Evolutionary conservation across 768 basidiomycete species (phyloP).

Genomic region (Panaeolus papilionaceus): DNA sequence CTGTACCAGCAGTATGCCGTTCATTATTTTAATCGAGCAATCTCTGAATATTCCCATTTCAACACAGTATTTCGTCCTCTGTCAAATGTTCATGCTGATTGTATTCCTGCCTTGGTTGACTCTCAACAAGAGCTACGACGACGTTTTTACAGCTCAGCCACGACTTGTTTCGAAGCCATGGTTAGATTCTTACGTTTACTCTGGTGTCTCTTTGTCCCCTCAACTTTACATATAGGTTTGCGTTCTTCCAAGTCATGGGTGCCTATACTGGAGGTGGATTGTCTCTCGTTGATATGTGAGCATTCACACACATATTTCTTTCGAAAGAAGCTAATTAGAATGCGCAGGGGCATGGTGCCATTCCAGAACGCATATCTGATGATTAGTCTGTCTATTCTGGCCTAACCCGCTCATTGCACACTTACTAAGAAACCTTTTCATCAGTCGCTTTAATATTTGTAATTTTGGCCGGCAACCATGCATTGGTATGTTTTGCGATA

Average conservation of each 20-base stretch:
- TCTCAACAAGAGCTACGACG: conserved; percentile 50
- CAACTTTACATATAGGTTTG: conserved; percentile 40
- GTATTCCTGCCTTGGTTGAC: conserved; percentile 69
- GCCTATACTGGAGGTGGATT: conserved; percentile 76
- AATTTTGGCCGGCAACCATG: conserved; percentile 81
- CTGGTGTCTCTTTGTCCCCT: conserved; percentile 14
- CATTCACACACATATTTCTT: conserved; percentile 1
- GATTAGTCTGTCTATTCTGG: conserved; percentile 47
- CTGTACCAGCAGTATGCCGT: conserved; percentile 50
- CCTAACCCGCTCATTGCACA: not conserved
- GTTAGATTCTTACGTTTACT: conserved; percentile 35
- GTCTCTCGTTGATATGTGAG: conserved; percentile 65
- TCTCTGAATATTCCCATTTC: conserved; percentile 20
- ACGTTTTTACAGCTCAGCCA: conserved; percentile 54
- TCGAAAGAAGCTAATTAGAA: conserved; percentile 3
- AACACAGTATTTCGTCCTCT: conserved; percentile 65
- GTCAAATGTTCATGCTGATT: conserved; percentile 61
- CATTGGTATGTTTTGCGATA: conserved; percentile 53
- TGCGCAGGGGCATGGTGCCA: conserved; percentile 65
- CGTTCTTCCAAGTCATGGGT: conserved; percentile 50
- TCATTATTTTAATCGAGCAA: not conserved
- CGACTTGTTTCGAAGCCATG: conserved; percentile 61
- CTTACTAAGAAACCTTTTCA: not conserved
- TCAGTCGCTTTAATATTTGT: conserved; percentile 60
- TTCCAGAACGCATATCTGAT: conserved; percentile 72